phyloP scores from a whole-genome alignment of 2,329 filamentous ascomycete species.

The Endothia cerciana region DNA sequence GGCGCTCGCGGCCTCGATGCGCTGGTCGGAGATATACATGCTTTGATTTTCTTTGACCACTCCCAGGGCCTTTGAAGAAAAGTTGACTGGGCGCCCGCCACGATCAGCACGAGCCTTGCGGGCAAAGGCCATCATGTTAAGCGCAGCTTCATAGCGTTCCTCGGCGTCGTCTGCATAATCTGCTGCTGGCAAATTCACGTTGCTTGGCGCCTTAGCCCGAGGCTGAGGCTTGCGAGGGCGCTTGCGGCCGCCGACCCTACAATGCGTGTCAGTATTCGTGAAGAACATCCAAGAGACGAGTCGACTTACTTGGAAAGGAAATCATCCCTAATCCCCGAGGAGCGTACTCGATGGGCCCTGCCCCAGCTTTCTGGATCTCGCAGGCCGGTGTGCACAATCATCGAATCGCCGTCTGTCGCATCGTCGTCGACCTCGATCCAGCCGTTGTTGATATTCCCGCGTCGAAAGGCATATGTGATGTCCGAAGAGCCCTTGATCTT shows the following conservation, averaged over 20 bases:
- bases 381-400: constrained; percentile 39
- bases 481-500: constrained; percentile 59
- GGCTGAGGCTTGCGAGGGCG: constrained; percentile 8
- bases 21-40: not conserved
- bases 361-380: constrained; percentile 23
- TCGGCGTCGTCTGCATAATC: constrained; percentile 11
- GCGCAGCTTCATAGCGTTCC: constrained; percentile 13
- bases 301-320: constrained; percentile 25
- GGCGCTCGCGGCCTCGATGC: constrained; percentile 11
- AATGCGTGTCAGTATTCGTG: not conserved
- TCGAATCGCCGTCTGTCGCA: constrained; percentile 42
- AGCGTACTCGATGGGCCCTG: constrained; percentile 10
- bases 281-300: no score
- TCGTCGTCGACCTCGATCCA: constrained; percentile 69
- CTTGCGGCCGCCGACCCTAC: constrained; percentile 7
- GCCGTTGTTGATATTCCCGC: constrained; percentile 73
- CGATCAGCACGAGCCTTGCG: not conserved
- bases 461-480: constrained; percentile 57
- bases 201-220: not conserved
- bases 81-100: not conserved
- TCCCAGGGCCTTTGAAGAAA: not conserved
- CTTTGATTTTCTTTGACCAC: not conserved
- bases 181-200: not conserved
- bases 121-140: constrained; percentile 14
- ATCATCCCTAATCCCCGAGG: constrained; percentile 23